Conservation (phyloP, 768 basidiomycete genomes). For the Pleurotus pulmonarius region DNA sequence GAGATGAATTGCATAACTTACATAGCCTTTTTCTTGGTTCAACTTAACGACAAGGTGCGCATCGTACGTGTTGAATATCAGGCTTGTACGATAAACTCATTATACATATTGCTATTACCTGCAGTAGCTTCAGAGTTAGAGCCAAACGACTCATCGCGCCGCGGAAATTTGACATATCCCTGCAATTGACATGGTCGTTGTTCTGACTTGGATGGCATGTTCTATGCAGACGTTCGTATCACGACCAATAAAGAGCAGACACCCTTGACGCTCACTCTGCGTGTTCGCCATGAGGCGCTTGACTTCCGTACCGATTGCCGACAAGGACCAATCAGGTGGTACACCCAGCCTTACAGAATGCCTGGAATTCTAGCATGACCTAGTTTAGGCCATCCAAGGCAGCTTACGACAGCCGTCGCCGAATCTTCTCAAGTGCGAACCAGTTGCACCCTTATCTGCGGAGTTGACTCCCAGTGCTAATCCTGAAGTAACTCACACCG, state of each 20-base stretch:
- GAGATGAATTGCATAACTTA: too few species aligned
- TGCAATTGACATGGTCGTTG: not conserved
- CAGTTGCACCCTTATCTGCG: conserved; percentile 2
- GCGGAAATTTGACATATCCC: too few species aligned
- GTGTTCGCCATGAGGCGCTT: conserved; percentile 7
- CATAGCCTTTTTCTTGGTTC: too few species aligned
- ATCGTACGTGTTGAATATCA: not conserved
- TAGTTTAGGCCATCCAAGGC: conserved; percentile 1
- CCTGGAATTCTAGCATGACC: conserved; percentile 5
- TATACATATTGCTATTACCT: not conserved
- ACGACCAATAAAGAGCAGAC: not conserved
- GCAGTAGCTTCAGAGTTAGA: not conserved
- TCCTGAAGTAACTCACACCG: conserved; percentile 7
- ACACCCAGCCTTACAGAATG: conserved; percentile 1
- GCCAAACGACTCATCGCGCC: not conserved
- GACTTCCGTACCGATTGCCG: conserved; percentile 5
- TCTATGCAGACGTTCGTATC: not conserved
- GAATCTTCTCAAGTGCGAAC: conserved; percentile 5
- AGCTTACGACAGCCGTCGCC: conserved; percentile 7
- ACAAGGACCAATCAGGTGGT: conserved; percentile 4
- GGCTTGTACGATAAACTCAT: not conserved
- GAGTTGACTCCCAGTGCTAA: conserved; percentile 6
- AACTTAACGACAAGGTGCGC: too few species aligned
- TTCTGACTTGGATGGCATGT: not conserved
- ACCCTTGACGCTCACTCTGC: conserved; percentile 3